Base-by-base conservation (phyloP, 1,139 yeast species). In the Suhomyces terraborum region DNA sequence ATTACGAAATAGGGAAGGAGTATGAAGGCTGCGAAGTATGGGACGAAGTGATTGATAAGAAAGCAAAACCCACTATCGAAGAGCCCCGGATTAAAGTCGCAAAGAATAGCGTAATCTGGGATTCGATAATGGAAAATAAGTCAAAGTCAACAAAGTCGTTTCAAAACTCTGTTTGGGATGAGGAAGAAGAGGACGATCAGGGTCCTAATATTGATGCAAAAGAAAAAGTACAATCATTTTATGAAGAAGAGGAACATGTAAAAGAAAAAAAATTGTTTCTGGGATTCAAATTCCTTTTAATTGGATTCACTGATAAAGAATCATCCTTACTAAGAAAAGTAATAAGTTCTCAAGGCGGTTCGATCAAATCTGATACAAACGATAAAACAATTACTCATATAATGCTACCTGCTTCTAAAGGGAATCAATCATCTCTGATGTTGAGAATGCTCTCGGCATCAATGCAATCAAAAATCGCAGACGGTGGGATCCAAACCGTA, bases 11-110 rank as follows among this genome's bases (percentile, higher is more conserved):
- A 12, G 48, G 69, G 18, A 52, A 49, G 7, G 50, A 52, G 3
- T 46, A 60, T 38, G 62, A 74, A 18, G 76, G 88, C 0, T 79
- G 83, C 49, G 53, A 63, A 12, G 73, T 79, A 36, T 79, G 85
- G 84, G 63, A 67, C 28, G 62, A 68, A 40, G 35, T 41, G 8
- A 37, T 41, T 4, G 41, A 32, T 16, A 29, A 32, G 8, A 35
- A 31, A 16, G 8, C 24, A 12, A 36, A 38, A 16, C 32, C 25
- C n/a, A 21, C 24, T 8, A 35, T 20, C 8, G 40, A 32, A 17
- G 44, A 35, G 13, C 46, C 46, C 7, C 41, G 21, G 18, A 59
- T 55, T 38, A 56, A 63, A 36, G 45, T 55, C 21, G 56, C 54
- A 40, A 59, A 61, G 40, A 59, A 59, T 38, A 46, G 60, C 12